Conservation (phyloP, 805 yeast genomes). For the Metschnikowia proteae region DNA sequence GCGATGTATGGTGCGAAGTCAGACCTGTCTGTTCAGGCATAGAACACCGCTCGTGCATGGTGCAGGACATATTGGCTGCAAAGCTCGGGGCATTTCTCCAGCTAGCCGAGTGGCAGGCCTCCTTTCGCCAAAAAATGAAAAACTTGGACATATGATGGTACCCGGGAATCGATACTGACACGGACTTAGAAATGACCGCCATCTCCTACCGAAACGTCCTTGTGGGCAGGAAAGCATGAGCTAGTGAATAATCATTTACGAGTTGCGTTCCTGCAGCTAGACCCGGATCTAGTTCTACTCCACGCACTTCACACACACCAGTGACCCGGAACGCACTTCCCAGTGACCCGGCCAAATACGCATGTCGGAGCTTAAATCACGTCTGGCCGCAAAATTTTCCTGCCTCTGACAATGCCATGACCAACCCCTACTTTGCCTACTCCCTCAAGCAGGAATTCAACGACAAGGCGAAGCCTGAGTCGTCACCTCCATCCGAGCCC, state of each 20-base stretch:
- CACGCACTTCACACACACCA: conserved; percentile 5
- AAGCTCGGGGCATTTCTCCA: conserved; percentile 9
- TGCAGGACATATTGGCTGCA: conserved; percentile 3
- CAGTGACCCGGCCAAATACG: conserved; percentile 6
- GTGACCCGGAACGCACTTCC: conserved; percentile 5
- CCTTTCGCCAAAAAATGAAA: conserved; percentile 7
- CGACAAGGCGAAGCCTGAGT: neutral
- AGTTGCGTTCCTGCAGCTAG: neutral
- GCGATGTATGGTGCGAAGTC: conserved; percentile 1
- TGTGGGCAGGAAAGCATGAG: neutral
- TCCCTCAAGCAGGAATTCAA: conserved; percentile 9
- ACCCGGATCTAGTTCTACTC: neutral
- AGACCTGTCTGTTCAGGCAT: neutral
- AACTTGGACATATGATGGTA: neutral
- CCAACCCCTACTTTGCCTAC: conserved; percentile 17
- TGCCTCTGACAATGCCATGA: conserved; percentile 3
- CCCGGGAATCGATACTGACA: too few relatives aligned
- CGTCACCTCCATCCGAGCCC: conserved; percentile 4
- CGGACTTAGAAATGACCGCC: too few relatives aligned
- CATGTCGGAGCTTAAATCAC: neutral
- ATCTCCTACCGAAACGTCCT: too few relatives aligned
- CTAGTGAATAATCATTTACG: neutral
- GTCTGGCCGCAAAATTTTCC: neutral
- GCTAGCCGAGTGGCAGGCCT: conserved; percentile 14
- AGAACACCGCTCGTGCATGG: neutral